Evolutionary conservation across 148 eudicot genomes (phyloP), one percentile per base, ranked within the genome.

Genomic region (Suaeda aralocaspica): DNA sequence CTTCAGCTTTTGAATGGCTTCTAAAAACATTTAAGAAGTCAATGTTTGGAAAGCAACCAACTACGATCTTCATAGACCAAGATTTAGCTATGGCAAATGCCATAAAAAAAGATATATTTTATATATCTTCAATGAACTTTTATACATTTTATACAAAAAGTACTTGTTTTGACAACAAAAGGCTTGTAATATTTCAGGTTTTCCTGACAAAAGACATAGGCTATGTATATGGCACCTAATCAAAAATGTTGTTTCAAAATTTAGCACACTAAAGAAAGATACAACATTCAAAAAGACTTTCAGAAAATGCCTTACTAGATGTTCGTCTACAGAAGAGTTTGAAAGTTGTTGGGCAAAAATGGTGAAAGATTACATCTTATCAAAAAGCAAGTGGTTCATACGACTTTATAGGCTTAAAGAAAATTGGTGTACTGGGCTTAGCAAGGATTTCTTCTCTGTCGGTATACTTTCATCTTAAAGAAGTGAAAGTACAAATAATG

Each of bases 401-500:
- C 19, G 11, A n/a, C 16, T n/a, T 44, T 64, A 22, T 21, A 24
- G 24, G 4, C 8, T 42, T 14, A 19, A 52, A 21, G 53, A 41
- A 9, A 64, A 64, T 24, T 64, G 68, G 68, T 64, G 51, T 11
- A 64, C 53, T 12, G 21, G 33, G 11, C 7, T 64, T 11, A 21
- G n/a, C n/a, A n/a, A n/a, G n/a, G n/a, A n/a, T n/a, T n/a, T n/a
- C n/a, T n/a, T n/a, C n/a, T n/a, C n/a, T n/a, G n/a, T n/a, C n/a
- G n/a, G n/a, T n/a, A n/a, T n/a, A n/a, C n/a, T n/a, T n/a, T n/a
- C n/a, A n/a, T n/a, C n/a, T n/a, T n/a, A n/a, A n/a, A n/a, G n/a
- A n/a, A n/a, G n/a, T n/a, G n/a, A n/a, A n/a, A n/a, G 29, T 52
- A 64, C 12, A 64, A 64, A 1, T 21, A n/a, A 42, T 44, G 31